Conservation (phyloP, 2,329 filamentous ascomycete genomes). For the Fusarium pseudograminearum region DNA sequence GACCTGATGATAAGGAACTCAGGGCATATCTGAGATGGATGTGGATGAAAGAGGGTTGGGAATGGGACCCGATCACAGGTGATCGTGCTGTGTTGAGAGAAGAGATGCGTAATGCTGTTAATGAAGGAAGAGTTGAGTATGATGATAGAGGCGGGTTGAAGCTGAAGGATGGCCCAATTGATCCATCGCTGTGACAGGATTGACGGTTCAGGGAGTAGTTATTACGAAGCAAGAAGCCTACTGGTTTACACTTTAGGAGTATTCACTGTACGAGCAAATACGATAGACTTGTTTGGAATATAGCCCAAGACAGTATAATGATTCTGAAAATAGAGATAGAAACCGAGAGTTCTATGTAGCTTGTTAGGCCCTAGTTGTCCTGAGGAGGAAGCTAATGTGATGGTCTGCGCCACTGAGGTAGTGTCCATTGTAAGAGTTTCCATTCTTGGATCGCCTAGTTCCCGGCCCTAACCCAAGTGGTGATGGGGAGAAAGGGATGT, state of each 20-base stretch:
- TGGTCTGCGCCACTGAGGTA: slow-evolving; percentile 35
- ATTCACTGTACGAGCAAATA: not conserved
- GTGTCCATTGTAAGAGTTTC: slow-evolving; percentile 29
- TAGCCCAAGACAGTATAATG: not conserved
- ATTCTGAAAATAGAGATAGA: not conserved
- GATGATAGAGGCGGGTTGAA: slow-evolving; percentile 62
- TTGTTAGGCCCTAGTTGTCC: slow-evolving; percentile 1
- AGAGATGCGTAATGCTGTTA: slow-evolving; percentile 67
- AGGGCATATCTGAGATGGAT: slow-evolving; percentile 88
- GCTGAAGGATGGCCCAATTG: slow-evolving; percentile 47
- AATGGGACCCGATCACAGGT: slow-evolving; percentile 82
- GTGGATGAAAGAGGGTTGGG: slow-evolving; percentile 88
- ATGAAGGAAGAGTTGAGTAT: slow-evolving; percentile 68
- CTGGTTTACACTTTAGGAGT: not conserved
- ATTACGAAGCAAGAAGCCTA: slow-evolving; percentile 6
- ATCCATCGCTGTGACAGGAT: not conserved
- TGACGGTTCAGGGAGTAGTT: not conserved
- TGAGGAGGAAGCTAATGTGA: not conserved
- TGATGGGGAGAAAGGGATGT: slow-evolving; percentile 30
- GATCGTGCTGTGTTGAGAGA: slow-evolving; percentile 65
- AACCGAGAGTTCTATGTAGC: slow-evolving; percentile 1
- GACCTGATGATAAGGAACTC: slow-evolving; percentile 89
- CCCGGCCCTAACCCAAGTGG: slow-evolving; percentile 33
- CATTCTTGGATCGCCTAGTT: slow-evolving; percentile 41
- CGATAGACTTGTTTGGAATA: not conserved